Base-by-base conservation (phyloP, 163 green algal genomes). In the Chlamydomonas reinhardtii region DNA sequence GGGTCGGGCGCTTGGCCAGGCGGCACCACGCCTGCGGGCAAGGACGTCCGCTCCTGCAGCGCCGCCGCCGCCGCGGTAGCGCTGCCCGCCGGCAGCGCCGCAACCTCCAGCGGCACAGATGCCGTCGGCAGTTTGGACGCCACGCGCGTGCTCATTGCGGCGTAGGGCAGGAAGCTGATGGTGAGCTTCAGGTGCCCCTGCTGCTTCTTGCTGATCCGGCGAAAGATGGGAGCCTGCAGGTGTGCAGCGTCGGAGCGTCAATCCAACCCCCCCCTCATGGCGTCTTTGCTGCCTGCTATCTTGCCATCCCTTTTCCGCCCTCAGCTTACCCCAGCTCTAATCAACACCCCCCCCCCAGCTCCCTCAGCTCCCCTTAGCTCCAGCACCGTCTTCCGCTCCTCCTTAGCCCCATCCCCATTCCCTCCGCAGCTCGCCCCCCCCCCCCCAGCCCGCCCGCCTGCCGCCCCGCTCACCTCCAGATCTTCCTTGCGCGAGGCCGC, bases 171-270 rank as follows among this genome's bases (percentile, higher is more conserved):
- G 65, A 85, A 85, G 22, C 35, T 25, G 4, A 85, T 65, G 2
- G 22, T 70, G 31, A 85, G 11, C 20, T 20, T 22, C 31, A 85
- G 16, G 77, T 61, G 20, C 27, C 77, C 77, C 31, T 76, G 35
- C 77, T 85, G 77, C 19, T 68, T 48, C 39, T 29, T 76, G 22
- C 37, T 68, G 31, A 76, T 24, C 27, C 25, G 77, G 48, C 66
- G 65, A 48, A 84, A 84, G 34, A 84, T 39, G 19, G 64, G 39
- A 0, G 74, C 76, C 76, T 84, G 76, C 19, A 20, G 29, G 27
- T 25, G 27, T 52, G 37, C 12, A 54, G 37, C n/a, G n/a, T n/a
- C n/a, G n/a, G n/a, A n/a, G n/a, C n/a, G n/a, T n/a, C n/a, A n/a
- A n/a, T n/a, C n/a, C n/a, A n/a, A n/a, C n/a, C n/a, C n/a, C n/a